Base-by-base conservation (phyloP, 345 rosid genomes). In the thale cress (Arabidopsis thaliana) region DNA sequence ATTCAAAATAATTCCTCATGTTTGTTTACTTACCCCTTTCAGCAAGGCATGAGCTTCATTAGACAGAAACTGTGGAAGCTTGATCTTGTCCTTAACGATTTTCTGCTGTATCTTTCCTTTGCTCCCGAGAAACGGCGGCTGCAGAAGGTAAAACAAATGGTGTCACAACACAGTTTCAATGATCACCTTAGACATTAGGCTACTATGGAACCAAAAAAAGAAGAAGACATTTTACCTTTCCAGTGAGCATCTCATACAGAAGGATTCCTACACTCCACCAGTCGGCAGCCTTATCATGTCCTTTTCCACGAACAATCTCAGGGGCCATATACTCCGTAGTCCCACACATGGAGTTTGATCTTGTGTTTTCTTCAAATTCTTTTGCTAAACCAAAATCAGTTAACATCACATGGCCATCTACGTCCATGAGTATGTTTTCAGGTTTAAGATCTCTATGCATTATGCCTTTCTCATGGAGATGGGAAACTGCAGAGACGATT, bases 401-500 rank as follows among this genome's bases (percentile, higher is more conserved):
- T 79, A 90, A 65, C 88, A 87, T 84, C 86, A 94, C 97, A 67
- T 94, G 97, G 73, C 97, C 99, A 65, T 94, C 97, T 16, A 74
- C 84, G 81, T 85, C 97, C 86, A 94, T 62, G 32, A 94, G 87
- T 73, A 94, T 87, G 77, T 94, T 94, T 80, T 94, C 99, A 2
- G 98, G 99, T 77, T 94, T 94, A 20, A 94, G 92, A 80, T 94
- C 99, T 81, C 98, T 87, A 78, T 94, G 98, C 98, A 94, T 94
- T 67, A 94, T 86, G 73, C 96, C 97, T 58, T 94, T 91, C 83
- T 85, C 86, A 82, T 94, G 98, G 65, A 94, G 97, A 69, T 94
- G 98, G 22, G 89, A 78, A 44, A 94, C 95, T 0, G 97, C 97
- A 77, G 93, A 94, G 76, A 89, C 86, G 52, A 90, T 87, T 75